Evolutionary conservation across 805 yeast genomes (phyloP), one percentile per base, ranked within the genome.

Genomic region (Zygosaccharomyces kombuchaensis): DNA sequence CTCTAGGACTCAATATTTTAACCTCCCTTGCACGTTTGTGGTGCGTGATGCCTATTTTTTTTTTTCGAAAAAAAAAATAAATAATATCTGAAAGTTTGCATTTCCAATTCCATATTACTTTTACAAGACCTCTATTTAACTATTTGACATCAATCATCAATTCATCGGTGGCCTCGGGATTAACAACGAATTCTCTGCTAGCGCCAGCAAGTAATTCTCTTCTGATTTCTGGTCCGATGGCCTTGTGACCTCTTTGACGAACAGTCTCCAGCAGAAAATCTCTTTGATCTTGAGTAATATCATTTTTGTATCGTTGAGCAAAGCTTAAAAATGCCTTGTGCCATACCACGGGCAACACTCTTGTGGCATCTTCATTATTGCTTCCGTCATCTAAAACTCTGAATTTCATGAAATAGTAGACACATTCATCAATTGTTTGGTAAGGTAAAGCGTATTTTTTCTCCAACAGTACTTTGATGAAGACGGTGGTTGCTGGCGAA

Each of bases 221-320:
- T 70, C 98, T 80, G 43, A 91, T 88, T 65, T 91, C 99, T 2
- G 96, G 95, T 2, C 96, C 90, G 48, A 93, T 86, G 22, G 82
- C 85, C 49, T 74, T 84, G 63, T 93, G 99, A 41, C 82, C 83
- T 68, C 96, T 84, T 63, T 84, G 90, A 69, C 96, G 83, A 14
- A 89, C 79, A 4, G 96, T 90, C 58, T 91, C 97, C 63, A 93
- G 70, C 50, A 93, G 71, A 67, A 91, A 88, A 58, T 93, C 99
- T 64, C 96, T 78, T 73, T 93, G 99, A 64, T 93, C 99, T 58
- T 88, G 96, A n/a, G 99, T 93, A 48, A 93, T 87, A 73, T 93
- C 99, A 62, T 93, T 91, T 67, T 91, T 93, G 65, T 93, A 93
- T 53, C 96, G 77, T 70, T 90, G 97, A 29, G 97, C 96, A 71